Percentiles rank a stretch among this genome's conserved stretches.
Conservation (phyloP, 2,329 filamentous ascomycete species). For the Monilinia vaccinii-corymbosi region DNA sequence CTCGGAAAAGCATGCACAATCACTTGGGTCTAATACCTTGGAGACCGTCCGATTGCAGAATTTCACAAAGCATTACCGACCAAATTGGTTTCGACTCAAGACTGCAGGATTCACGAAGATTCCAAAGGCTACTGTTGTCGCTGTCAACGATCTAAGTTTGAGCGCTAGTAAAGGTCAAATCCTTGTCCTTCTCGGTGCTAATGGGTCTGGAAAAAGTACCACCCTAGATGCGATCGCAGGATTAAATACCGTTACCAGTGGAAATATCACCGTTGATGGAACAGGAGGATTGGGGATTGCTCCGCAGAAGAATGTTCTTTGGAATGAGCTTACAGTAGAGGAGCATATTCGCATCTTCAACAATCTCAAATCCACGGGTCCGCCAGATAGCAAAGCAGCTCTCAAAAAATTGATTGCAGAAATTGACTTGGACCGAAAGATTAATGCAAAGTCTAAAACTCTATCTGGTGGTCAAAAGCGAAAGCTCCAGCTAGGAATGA, state of each 20-base stretch:
- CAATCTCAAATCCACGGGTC: constrained; percentile 58
- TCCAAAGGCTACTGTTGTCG: constrained; percentile 59
- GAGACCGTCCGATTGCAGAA: constrained; percentile 58
- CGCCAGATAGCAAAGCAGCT: constrained; percentile 46
- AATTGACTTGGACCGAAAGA: constrained; percentile 69
- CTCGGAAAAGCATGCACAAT: background rate
- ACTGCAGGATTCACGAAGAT: constrained; percentile 27
- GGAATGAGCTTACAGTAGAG: constrained; percentile 78
- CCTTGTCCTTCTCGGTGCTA: constrained; percentile 76
- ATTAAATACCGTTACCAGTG: constrained; percentile 65
- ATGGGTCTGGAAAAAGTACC: constrained; percentile 84
- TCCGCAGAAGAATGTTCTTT: constrained; percentile 89
- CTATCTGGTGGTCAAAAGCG: constrained; percentile 87
- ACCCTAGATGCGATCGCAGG: constrained; percentile 84
- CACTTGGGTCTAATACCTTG: constrained; percentile 14
- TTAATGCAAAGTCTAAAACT: constrained; percentile 62
- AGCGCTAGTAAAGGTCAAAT: constrained; percentile 71
- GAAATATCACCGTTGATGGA: constrained; percentile 67
- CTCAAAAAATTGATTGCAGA: constrained; percentile 55
- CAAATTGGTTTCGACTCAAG: constrained; percentile 49
- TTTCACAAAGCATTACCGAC: constrained; percentile 72
- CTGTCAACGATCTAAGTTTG: constrained; percentile 66
- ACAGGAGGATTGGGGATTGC: constrained; percentile 77
- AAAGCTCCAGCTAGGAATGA: constrained; percentile 88
- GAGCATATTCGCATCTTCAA: constrained; percentile 85